phyloP scores from a whole-genome alignment of 495 filamentous ascomycete species.

The Cenococcum geophilum region DNA sequence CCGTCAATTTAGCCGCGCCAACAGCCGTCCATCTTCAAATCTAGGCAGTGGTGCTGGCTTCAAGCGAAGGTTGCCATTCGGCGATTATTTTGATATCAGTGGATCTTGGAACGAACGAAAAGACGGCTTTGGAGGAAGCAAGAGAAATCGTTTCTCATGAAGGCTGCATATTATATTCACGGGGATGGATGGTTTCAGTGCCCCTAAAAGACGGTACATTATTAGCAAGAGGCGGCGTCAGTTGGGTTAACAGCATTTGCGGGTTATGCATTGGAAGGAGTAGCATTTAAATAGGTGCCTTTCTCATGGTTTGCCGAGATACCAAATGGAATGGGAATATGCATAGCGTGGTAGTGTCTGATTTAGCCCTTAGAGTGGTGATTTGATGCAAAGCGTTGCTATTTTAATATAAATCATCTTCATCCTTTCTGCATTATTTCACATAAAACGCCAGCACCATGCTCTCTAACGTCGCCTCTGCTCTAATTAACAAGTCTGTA shows the following conservation, averaged over 20 bases:
- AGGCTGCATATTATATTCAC: background rate
- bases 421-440: background rate
- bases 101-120: conserved; percentile 53
- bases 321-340: conserved; percentile 6
- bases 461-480: background rate
- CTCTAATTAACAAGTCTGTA: conserved; percentile 46
- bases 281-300: conserved; percentile 8
- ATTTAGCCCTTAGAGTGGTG: background rate
- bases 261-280: conserved; percentile 1
- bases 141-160: conserved; percentile 65
- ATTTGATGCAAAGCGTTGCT: background rate
- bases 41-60: conserved; percentile 59
- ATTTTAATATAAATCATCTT: background rate
- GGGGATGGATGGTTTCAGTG: background rate
- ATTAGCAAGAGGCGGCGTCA: background rate
- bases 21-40: conserved; percentile 41
- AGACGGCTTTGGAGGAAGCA: conserved; percentile 55
- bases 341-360: background rate
- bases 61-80: conserved; percentile 70
- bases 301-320: conserved; percentile 2
- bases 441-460: background rate
- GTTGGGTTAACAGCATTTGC: background rate
- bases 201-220: background rate
- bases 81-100: conserved; percentile 79
- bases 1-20: conserved; percentile 44